A percentile compares a stretch with the other conserved stretches of the same genome.
These are phyloP conservation scores for Powellomyces hirtus DNA, from an alignment of 192 early-diverging fungal genomes.

Conservation along the genomic window DNA sequence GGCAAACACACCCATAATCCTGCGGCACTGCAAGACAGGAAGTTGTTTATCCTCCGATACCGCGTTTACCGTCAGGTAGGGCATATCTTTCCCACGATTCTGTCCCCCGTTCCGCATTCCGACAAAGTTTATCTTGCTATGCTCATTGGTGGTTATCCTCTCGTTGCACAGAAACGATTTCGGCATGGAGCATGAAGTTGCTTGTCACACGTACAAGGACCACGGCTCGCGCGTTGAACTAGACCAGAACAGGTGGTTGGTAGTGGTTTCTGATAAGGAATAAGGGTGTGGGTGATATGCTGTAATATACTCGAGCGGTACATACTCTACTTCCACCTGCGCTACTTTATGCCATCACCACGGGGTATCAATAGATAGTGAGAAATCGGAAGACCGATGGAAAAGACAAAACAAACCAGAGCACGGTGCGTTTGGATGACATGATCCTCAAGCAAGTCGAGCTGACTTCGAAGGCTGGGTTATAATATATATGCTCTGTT, in stretches of 20 bases:
- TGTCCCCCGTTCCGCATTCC: neutral
- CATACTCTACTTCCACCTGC: too few species aligned
- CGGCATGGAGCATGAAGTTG: slow-evolving; percentile 40
- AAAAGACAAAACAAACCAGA: too few species aligned
- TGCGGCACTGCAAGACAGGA: slow-evolving; percentile 37
- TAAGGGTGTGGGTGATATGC: too few species aligned
- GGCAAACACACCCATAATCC: slow-evolving; percentile 26
- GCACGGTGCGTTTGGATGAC: too few species aligned
- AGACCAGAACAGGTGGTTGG: slow-evolving; percentile 22
- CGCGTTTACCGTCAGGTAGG: slow-evolving; percentile 23
- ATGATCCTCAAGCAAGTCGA: too few species aligned
- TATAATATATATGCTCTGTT: too few species aligned
- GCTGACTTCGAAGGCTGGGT: too few species aligned
- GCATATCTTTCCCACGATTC: neutral
- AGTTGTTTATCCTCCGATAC: slow-evolving; percentile 31
- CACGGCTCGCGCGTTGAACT: slow-evolving; percentile 20
- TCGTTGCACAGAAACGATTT: slow-evolving; percentile 38
- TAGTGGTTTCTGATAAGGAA: too few species aligned
- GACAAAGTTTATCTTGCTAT: neutral
- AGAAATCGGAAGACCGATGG: too few species aligned
- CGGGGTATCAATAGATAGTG: too few species aligned
- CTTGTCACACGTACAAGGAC: slow-evolving; percentile 24
- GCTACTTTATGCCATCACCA: too few species aligned
- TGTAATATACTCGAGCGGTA: too few species aligned
- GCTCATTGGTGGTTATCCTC: neutral